Base-by-base conservation (phyloP, 495 filamentous ascomycete genomes). In the Corynascus novoguineensis region DNA sequence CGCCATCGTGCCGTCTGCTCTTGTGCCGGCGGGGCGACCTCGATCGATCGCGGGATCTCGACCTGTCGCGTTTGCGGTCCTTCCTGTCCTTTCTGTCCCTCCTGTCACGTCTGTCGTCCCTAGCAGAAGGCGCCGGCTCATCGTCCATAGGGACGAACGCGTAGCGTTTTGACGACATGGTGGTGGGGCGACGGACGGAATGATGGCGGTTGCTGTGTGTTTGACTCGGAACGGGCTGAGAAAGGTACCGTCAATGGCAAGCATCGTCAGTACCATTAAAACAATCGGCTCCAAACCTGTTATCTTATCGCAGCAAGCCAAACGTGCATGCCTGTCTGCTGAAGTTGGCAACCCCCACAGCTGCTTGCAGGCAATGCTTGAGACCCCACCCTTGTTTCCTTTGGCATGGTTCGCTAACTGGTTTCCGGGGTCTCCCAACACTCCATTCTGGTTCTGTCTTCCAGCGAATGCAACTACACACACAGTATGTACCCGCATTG, bases 61-160 rank as follows among this genome's bases (percentile, higher is more conserved):
- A 68, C 37, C 56, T 52, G 54, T 74, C 72, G 55, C 70, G 73
- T 66, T 84, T 82, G 34, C 75, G 78, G 25, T 78, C 74, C 59
- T 80, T 78, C 50, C 81, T 77, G 32, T 76, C 73, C 24, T 25
- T 38, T 19, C 56, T 57, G 62, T 83, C 80, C n/a, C 73, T 76
- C 54, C 81, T 77, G 62, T 83, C 80, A 15, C 73, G 75, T 53
- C 81, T 77, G 34, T 77, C 73, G 31, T 78, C 73, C 57, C 75
- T 78, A 15, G 70, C 64, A 0, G 84, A 80, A 4, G 76, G 80
- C 37, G 83, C 63, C 12, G 81, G 75, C 6, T 86, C 86, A 28
- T 89, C 88, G 45, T 86, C 87, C 90, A 95, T 95, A 11, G 90
- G 86, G 37, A 95, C 75, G 22, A 95, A 78, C 10, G 84, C 80